Evolutionary conservation across 352 stramenopile genomes (phyloP), one percentile per base, ranked within the genome.

Genomic region (Globisporangium cylindrosporum): DNA sequence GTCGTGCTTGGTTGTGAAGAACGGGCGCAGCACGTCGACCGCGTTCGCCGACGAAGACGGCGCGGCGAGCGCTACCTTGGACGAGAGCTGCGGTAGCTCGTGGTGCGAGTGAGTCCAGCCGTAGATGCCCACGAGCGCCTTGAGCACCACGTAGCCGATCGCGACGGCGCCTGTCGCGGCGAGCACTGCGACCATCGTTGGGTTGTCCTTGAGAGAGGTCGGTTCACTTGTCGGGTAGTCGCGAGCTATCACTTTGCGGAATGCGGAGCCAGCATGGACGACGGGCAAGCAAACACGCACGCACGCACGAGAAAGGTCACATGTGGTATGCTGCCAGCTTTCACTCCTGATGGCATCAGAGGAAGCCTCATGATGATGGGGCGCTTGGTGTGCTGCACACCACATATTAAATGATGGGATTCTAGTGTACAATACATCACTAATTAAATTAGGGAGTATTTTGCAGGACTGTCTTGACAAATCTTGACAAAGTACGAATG

Each of bases 1-100:
- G 7, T 71, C 73, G 53, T 77, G 73, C 0, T 66, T 74, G 12
- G 77, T 84, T 22, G 72, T 69, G 62, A 82, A 84, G 62, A 69
- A 82, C 22, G 46, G 63, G 0, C 56, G 72, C 38, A 79, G 60
- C 10, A 76, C 65, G 54, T 77, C 69, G 56, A 72, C 57, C 20
- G 38, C 10, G 2, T 32, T 32, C 4, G 29, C 4, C 14, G 27
- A 5, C 22, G 58, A 10, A 10, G 29, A 5, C 24, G 58, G 3
- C 53, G 59, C 1, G 64, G 27, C 8, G 38, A 66, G 22, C 20
- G 38, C 27, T 63, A 63, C 56, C 18, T 55, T 61, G 5, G 64
- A 49, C 0, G 65, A 18, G 2, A 66, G n/a, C n/a, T 67, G 22
- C 36, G 68, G 72, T 32, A 83, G 63, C 15, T 46, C 57, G 20